phyloP scores from a whole-genome alignment of 2,329 filamentous ascomycete genomes.

The Trichoderma lentiforme region DNA sequence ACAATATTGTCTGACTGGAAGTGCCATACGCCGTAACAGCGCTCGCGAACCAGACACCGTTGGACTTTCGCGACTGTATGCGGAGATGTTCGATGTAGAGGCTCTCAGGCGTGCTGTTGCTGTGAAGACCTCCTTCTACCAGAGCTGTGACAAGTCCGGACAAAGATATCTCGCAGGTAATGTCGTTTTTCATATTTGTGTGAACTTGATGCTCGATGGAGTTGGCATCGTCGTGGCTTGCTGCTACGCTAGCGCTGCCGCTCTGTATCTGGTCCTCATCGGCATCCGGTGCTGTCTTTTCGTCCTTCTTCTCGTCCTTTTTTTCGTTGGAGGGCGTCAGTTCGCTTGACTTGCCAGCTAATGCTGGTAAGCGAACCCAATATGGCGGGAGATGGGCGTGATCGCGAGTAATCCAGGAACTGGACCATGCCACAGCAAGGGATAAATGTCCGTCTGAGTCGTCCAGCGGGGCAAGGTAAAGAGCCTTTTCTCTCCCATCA shows the following conservation, averaged over 20 bases:
- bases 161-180: conserved; percentile 48
- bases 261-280: conserved; percentile 10
- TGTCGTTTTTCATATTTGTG: conserved; percentile 29
- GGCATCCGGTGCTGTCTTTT: background rate
- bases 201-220: conserved; percentile 33
- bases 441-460: conserved; percentile 61
- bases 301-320: background rate
- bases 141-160: conserved; percentile 47
- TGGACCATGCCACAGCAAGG: conserved; percentile 54
- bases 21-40: conserved; percentile 55
- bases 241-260: background rate
- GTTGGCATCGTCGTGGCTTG: conserved; percentile 28
- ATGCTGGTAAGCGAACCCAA: conserved; percentile 51
- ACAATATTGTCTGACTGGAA: conserved; percentile 53
- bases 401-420: conserved; percentile 51
- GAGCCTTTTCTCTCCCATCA: conserved; percentile 45
- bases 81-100: conserved; percentile 49
- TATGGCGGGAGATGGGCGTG: conserved; percentile 55
- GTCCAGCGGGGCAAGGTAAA: conserved; percentile 54
- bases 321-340: background rate
- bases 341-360: conserved; percentile 8
- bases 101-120: conserved; percentile 31
- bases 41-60: conserved; percentile 56
- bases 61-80: conserved; percentile 30
- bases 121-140: conserved; percentile 34